These are phyloP conservation scores for Populus davidiana DNA, from an alignment of 345 rosid genomes.

Conservation along the genomic window DNA sequence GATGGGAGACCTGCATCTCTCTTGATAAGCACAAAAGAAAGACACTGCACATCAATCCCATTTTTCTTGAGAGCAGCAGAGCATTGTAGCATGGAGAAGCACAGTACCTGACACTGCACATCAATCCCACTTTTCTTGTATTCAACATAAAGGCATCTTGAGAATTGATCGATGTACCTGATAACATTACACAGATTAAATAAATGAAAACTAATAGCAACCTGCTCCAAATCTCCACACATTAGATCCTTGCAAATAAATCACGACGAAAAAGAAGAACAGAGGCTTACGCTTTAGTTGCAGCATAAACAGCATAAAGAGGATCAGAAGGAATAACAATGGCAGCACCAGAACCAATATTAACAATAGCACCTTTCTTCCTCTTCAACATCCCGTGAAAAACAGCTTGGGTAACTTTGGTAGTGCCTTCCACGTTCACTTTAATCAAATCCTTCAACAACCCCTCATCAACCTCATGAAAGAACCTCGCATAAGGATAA, in stretches of 20 bases:
- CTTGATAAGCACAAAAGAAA: background rate
- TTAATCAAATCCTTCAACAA: conserved; percentile 59
- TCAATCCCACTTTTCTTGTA: conserved; percentile 78
- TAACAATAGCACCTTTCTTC: conserved; percentile 88
- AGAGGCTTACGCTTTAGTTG: conserved; percentile 70
- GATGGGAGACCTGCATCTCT: background rate
- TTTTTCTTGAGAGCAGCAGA: conserved; percentile 12
- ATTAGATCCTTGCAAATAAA: background rate
- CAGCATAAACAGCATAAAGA: conserved; percentile 89
- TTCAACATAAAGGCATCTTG: conserved; percentile 87
- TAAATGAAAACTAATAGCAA: background rate
- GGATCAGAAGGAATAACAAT: conserved; percentile 92
- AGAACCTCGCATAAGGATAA: conserved; percentile 88
- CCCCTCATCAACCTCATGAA: conserved; percentile 82
- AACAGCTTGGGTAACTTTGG: conserved; percentile 85
- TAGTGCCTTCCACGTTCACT: conserved; percentile 87
- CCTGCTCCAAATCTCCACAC: background rate
- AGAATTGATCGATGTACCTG: conserved; percentile 91
- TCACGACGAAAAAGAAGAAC: background rate
- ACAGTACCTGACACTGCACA: conserved; percentile 62
- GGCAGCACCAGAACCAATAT: conserved; percentile 94
- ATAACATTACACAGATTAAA: conserved; percentile 2
- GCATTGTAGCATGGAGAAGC: background rate
- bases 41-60: too few relatives aligned
- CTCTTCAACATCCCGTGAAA: conserved; percentile 73